Base-by-base conservation (phyloP, 208 protist genomes). In the Naegleria lovaniensis region DNA sequence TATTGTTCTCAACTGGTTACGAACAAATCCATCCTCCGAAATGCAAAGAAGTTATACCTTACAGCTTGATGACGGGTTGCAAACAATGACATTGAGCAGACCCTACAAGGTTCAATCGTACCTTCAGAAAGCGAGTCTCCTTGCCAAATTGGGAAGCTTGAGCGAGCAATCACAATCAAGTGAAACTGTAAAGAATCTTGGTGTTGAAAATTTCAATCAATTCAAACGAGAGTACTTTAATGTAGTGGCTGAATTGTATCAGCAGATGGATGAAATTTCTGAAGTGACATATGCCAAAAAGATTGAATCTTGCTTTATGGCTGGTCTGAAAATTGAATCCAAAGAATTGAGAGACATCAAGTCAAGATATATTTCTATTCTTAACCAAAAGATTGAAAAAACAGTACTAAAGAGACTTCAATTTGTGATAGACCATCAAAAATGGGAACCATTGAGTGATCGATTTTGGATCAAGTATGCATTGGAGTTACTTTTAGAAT, bases 401-500 rank as follows among this genome's bases (percentile, higher is more conserved):
- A 25, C 15, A 22, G 5, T 29, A 25, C 43, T 19, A 19, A 33
- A 91, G 25, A 39, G 90, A 52, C 48, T 91, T 4, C 36, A 51
- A 5, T 91, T 55, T 88, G 39, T 55, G 4, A 41, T 91, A 3
- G 13, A 84, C 1, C 29, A 38, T 79, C n/a, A 67, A 43, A 39
- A 33, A 29, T 91, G 90, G 90, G 90, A 91, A 51, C 7, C n/a
- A 9, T 83, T 84, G 40, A 83, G 75, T 79, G 59, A 91, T 51
- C 48, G 13, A 6, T 91, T 91, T 33, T 91, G 90, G 90, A 91
- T 91, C 5, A 89, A 75, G 33, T 5, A 91, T 22, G 90, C 67
- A 0, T 48, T 88, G 5, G 59, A 91, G 43, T 13, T 91, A 0
- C 41, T 91, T 15, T 13, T 91, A 2, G 43, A 76, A 29, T 83